Conservation (phyloP, 495 filamentous ascomycete genomes). For the Tuber magnatum region DNA sequence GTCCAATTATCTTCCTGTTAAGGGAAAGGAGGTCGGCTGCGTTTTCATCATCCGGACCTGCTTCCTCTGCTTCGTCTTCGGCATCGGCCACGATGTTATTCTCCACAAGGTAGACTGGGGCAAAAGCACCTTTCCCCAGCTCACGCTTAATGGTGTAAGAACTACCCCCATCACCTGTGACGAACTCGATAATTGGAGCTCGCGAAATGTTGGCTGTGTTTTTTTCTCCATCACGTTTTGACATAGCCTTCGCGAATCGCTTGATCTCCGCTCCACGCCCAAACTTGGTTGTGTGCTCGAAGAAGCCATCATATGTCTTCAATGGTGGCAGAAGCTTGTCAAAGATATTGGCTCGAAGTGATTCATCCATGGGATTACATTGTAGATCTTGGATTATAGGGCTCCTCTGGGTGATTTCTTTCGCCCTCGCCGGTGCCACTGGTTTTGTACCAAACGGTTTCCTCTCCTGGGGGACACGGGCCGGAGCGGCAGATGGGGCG, state of each 20-base stretch:
- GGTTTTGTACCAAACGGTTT: conserved; percentile 31
- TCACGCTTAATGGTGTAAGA: conserved; percentile 76
- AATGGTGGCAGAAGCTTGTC: conserved; percentile 63
- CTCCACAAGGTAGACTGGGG: conserved; percentile 85
- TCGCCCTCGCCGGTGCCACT: conserved; percentile 17
- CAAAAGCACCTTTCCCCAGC: conserved; percentile 86
- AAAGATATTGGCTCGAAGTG: conserved; percentile 65
- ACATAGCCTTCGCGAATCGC: conserved; percentile 63
- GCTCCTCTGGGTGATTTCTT: conserved; percentile 9
- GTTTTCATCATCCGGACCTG: conserved; percentile 49
- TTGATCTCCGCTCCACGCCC: conserved; percentile 65
- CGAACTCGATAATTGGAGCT: conserved; percentile 62
- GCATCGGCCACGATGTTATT: conserved; percentile 50
- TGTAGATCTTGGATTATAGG: conserved; percentile 71
- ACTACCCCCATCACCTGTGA: conserved; percentile 49
- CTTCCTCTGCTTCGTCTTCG: conserved; percentile 45
- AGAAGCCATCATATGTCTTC: conserved; percentile 66
- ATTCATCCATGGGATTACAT: conserved; percentile 80
- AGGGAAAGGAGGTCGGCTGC: conserved; percentile 43
- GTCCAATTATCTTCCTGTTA: conserved; percentile 29
- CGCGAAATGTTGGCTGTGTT: conserved; percentile 49
- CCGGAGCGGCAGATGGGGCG: conserved; percentile 10
- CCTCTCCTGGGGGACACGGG: conserved; percentile 26
- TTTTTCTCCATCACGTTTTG: conserved; percentile 57
- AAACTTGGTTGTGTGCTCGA: conserved; percentile 56